Evolutionary conservation across 2,329 filamentous ascomycete genomes (phyloP), one percentile per base, ranked within the genome.

Genomic region (Karstenula rhodostoma): DNA sequence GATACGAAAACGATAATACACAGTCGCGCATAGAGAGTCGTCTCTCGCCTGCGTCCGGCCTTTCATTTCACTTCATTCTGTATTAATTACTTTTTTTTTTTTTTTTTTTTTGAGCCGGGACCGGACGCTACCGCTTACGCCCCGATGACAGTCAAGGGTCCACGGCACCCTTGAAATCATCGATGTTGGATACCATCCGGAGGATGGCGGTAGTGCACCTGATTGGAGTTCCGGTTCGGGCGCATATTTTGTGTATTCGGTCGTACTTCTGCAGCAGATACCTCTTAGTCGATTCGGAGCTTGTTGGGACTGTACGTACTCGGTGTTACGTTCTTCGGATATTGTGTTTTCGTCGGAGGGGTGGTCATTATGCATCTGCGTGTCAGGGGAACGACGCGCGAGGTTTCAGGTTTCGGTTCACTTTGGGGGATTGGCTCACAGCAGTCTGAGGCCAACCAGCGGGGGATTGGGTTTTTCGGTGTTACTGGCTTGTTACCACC

Each of bases 71-170:
- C 66, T 69, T 70, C 63, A 57, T 43, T 35, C 42, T 77, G 75
- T 77, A 77, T 77, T 73, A 77, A 68, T 58, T 75, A 73, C 60
- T 57, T 54, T 64, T 65, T 60, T 12, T 32, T 65, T 60, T 12
- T 32, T 65, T 60, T 12, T 32, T n/a, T n/a, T 65, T 60, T 12
- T 32, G 27, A 22, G 61, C 27, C 42, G 58, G 61, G 59, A 67
- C 59, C 56, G 64, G 60, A 66, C 60, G 53, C 57, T 48, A 55
- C 29, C 63, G 65, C 66, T 60, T 74, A 7, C 37, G 37, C 65
- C 60, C 63, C 69, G 65, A 67, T 65, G 70, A 67, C 63, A 63
- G 59, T 65, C 64, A 68, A 56, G 62, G 67, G 42, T 57, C 68
- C 63, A 71, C 67, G 68, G 73, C 55, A 64, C 60, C 66, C 58